Conservation (phyloP, 2,329 filamentous ascomycete genomes). For the Nectriaceae sp. region DNA sequence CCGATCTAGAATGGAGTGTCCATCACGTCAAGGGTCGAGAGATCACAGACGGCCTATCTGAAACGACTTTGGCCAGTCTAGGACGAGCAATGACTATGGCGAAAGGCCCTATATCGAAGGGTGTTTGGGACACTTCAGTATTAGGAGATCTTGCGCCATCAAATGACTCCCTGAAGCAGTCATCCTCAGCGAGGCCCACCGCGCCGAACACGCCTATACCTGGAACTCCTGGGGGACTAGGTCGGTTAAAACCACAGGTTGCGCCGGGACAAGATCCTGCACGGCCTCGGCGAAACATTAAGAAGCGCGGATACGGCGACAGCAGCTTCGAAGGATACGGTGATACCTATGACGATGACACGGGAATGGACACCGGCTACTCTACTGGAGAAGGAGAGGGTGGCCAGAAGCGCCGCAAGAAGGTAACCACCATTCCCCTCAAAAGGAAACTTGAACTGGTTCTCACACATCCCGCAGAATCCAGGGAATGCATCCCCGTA, state of each 20-base stretch:
- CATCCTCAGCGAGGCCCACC: slow-evolving; percentile 48
- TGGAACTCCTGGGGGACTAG: slow-evolving; percentile 33
- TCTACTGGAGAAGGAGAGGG: slow-evolving; percentile 74
- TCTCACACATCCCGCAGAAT: slow-evolving; percentile 45
- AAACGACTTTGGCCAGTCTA: slow-evolving; percentile 45
- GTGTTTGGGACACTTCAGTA: slow-evolving; percentile 58
- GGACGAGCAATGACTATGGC: slow-evolving; percentile 57
- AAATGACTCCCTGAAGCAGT: slow-evolving; percentile 41
- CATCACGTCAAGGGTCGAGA: slow-evolving; percentile 56
- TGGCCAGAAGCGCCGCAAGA: slow-evolving; percentile 65
- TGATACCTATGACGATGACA: slow-evolving; percentile 69
- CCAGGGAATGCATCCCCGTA: slow-evolving; percentile 45
- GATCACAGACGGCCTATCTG: slow-evolving; percentile 54
- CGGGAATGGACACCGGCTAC: slow-evolving; percentile 59
- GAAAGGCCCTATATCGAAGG: slow-evolving; percentile 57
- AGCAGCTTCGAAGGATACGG: slow-evolving; percentile 74
- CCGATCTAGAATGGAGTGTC: slow-evolving; percentile 59
- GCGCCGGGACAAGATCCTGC: slow-evolving; percentile 45
- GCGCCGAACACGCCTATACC: slow-evolving; percentile 55
- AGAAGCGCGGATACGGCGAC: slow-evolving; percentile 77
- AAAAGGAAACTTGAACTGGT: slow-evolving; percentile 14
- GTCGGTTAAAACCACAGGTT: slow-evolving; percentile 42
- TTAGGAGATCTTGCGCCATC: slow-evolving; percentile 56
- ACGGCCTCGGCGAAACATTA: slow-evolving; percentile 65
- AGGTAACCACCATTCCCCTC: slow-evolving; percentile 44